These are phyloP conservation scores for Favolaschia claudopus DNA, from an alignment of 768 basidiomycete genomes.

Conservation along the genomic window DNA sequence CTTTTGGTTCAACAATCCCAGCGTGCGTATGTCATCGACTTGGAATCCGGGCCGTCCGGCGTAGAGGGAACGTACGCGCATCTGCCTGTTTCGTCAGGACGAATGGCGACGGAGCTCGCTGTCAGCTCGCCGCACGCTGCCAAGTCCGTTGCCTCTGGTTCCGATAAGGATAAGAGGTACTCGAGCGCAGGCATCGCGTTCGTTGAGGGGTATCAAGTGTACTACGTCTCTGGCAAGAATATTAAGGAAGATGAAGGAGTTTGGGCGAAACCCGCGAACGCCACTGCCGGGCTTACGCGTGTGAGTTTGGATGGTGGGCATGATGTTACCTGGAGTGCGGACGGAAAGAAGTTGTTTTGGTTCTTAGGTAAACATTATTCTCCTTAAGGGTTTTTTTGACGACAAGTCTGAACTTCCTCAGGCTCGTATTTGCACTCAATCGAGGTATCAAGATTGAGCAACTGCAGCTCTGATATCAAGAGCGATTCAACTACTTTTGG, in stretches of 20 bases:
- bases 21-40: slow-evolving; percentile 58
- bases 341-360: slow-evolving; percentile 76
- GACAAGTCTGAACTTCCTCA: slow-evolving; percentile 28
- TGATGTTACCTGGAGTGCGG: slow-evolving; percentile 66
- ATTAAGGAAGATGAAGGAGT: slow-evolving; percentile 52
- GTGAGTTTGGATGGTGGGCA: slow-evolving; percentile 80
- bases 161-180: slow-evolving; percentile 26
- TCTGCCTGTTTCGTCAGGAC: slow-evolving; percentile 58
- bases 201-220: slow-evolving; percentile 75
- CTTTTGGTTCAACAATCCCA: slow-evolving; percentile 67
- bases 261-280: slow-evolving; percentile 77
- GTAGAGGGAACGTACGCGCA: slow-evolving; percentile 57
- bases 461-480: slow-evolving; percentile 57
- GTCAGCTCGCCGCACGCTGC: slow-evolving; percentile 42
- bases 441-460: slow-evolving; percentile 57
- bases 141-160: no score
- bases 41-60: slow-evolving; percentile 50
- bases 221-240: slow-evolving; percentile 54
- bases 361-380: slow-evolving; percentile 61
- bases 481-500: slow-evolving; percentile 64
- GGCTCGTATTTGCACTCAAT: slow-evolving; percentile 72
- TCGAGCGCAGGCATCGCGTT: slow-evolving; percentile 59
- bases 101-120: slow-evolving; percentile 64
- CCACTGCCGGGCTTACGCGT: slow-evolving; percentile 65
- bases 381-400: background rate